Percentiles rank a stretch among this genome's conserved stretches.
phyloP scores from a whole-genome alignment of 176 grass and related monocot genomes.

The Zea mays region DNA sequence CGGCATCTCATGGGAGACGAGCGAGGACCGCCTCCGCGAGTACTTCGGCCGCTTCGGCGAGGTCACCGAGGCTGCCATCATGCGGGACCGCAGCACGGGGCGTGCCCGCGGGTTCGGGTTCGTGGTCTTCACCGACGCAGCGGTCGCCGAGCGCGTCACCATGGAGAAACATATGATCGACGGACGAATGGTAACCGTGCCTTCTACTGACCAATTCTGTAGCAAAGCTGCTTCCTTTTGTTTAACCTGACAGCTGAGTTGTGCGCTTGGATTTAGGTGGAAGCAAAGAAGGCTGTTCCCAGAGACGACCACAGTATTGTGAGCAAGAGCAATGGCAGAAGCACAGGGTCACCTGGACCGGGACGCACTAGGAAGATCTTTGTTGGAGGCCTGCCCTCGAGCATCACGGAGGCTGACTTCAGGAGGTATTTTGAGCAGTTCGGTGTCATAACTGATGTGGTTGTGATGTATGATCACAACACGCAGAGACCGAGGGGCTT shows the following conservation, averaged over 20 bases:
- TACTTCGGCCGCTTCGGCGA: slow-evolving; percentile 87
- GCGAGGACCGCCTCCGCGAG: slow-evolving; percentile 80
- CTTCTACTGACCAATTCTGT: slow-evolving; percentile 6
- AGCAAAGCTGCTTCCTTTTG: slow-evolving; percentile 1
- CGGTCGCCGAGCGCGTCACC: slow-evolving; percentile 68
- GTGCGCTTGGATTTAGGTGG: neutral
- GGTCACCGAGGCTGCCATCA: slow-evolving; percentile 88
- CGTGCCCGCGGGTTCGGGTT: slow-evolving; percentile 93
- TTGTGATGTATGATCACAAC: neutral
- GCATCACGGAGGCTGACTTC: neutral
- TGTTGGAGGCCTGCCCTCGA: neutral
- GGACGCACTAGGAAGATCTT: neutral
- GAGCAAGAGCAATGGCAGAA: neutral
- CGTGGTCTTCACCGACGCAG: slow-evolving; percentile 66
- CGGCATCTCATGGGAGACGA: slow-evolving; percentile 97
- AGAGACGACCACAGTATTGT: neutral
- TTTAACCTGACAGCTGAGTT: slow-evolving; percentile 6
- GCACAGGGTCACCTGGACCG: neutral
- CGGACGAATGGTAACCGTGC: slow-evolving; percentile 71
- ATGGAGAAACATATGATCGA: slow-evolving; percentile 96
- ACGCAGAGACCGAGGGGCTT: neutral
- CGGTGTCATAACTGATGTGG: neutral
- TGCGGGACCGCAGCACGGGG: slow-evolving; percentile 85
- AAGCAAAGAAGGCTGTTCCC: neutral
- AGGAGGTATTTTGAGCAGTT: neutral